Evolutionary conservation across 805 yeast genomes (phyloP).

Genomic region (Metschnikowia proteae): DNA sequence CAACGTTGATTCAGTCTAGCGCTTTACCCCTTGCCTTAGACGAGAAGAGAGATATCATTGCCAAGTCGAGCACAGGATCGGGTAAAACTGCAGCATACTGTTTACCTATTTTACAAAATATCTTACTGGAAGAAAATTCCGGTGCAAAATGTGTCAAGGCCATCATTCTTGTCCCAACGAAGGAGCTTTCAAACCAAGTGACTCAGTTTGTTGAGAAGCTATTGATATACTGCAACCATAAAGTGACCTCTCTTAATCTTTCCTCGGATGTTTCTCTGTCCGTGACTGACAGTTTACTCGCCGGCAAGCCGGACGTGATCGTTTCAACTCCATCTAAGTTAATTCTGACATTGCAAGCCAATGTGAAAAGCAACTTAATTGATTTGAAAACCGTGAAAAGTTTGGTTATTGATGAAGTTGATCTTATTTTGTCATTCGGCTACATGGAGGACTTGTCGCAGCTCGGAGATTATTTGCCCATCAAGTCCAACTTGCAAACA

Average conservation of each 20-base stretch:
- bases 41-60: constrained; percentile 87
- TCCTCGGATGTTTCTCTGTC: constrained; percentile 63
- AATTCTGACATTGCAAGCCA: constrained; percentile 46
- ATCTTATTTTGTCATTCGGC: constrained; percentile 84
- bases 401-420: constrained; percentile 93
- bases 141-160: constrained; percentile 42
- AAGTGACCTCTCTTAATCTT: constrained; percentile 62
- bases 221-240: constrained; percentile 65
- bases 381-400: constrained; percentile 57
- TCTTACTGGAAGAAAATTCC: constrained; percentile 44
- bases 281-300: constrained; percentile 65
- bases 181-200: constrained; percentile 88
- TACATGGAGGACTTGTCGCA: constrained; percentile 77
- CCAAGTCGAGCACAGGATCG: constrained; percentile 92
- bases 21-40: constrained; percentile 91
- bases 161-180: constrained; percentile 85
- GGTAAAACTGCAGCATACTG: constrained; percentile 93
- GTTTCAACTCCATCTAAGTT: constrained; percentile 86
- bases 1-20: constrained; percentile 85
- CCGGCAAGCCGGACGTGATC: constrained; percentile 74
- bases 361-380: constrained; percentile 39
- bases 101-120: constrained; percentile 79
- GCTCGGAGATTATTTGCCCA: constrained; percentile 62
- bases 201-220: constrained; percentile 63
- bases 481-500: constrained; percentile 74